Conservation (phyloP, 768 basidiomycete genomes). For the Lyophyllum decastes region DNA sequence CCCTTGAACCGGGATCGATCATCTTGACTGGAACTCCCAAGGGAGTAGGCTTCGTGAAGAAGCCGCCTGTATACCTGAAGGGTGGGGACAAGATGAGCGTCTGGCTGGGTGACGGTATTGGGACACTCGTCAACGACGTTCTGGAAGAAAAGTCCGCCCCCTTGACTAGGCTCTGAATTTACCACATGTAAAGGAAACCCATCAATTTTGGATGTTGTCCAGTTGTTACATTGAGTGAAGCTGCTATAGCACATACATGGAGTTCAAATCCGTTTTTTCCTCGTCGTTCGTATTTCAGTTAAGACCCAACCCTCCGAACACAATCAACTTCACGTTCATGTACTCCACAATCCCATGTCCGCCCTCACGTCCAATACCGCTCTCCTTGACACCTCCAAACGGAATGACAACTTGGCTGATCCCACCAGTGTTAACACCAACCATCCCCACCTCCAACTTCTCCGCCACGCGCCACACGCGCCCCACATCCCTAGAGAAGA, state of each 20-base stretch:
- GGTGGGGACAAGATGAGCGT: constrained; percentile 72
- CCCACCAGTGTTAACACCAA: constrained; percentile 79
- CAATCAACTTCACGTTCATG: constrained; percentile 78
- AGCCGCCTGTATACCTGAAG: constrained; percentile 70
- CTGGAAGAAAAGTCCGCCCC: constrained; percentile 54
- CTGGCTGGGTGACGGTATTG: constrained; percentile 73
- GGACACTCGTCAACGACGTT: constrained; percentile 78
- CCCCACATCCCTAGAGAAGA: constrained; percentile 84
- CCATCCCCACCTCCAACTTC: constrained; percentile 90
- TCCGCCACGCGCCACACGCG: constrained; percentile 95
- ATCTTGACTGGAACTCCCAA: constrained; percentile 85
- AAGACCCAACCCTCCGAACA: constrained; percentile 67
- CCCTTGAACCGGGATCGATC: constrained; percentile 77
- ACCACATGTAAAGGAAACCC: background rate
- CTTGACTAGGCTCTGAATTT: constrained; percentile 44
- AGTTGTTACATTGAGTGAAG: background rate
- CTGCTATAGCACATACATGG: background rate
- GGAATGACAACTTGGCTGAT: constrained; percentile 82
- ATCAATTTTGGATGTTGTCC: background rate
- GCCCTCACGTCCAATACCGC: constrained; percentile 82
- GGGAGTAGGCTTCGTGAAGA: constrained; percentile 78
- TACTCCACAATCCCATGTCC: constrained; percentile 91
- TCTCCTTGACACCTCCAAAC: constrained; percentile 92
- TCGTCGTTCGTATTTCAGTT: background rate
- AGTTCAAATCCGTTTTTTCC: background rate